Evolutionary conservation across 2,329 filamentous ascomycete species (phyloP).

Genomic region (Nannizziopsis arthrosporioides): DNA sequence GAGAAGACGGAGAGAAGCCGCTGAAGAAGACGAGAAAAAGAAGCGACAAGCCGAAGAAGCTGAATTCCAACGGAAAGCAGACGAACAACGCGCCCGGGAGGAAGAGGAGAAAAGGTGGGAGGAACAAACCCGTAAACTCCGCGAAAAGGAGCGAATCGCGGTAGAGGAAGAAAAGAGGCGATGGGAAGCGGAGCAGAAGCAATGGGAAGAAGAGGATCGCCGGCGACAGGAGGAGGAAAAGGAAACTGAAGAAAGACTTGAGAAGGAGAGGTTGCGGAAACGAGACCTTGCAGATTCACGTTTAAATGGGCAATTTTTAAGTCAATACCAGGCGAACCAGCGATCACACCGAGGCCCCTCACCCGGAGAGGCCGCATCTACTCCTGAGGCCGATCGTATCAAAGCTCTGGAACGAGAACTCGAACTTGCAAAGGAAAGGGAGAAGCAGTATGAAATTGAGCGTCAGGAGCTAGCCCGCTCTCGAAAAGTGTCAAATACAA

Average conservation of each 20-base stretch:
- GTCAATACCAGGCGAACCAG: slow-evolving; percentile 71
- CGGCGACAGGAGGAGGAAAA: slow-evolving; percentile 59
- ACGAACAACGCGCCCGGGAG: slow-evolving; percentile 35
- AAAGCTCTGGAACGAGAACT: slow-evolving; percentile 67
- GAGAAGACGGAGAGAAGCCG: slow-evolving; percentile 40
- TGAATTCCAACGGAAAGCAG: slow-evolving; percentile 41
- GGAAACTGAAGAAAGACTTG: slow-evolving; percentile 56
- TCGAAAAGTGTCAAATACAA: slow-evolving; percentile 12
- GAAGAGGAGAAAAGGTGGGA: slow-evolving; percentile 39
- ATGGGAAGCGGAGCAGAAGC: slow-evolving; percentile 46
- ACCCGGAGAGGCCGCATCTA: slow-evolving; percentile 31
- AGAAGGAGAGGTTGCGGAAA: slow-evolving; percentile 53
- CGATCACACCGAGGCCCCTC: slow-evolving; percentile 30
- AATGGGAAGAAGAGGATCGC: slow-evolving; percentile 68
- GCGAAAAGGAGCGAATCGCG: slow-evolving; percentile 42
- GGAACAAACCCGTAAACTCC: slow-evolving; percentile 34
- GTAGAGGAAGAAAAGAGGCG: slow-evolving; percentile 37
- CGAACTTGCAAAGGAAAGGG: slow-evolving; percentile 55
- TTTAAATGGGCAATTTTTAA: slow-evolving; percentile 71
- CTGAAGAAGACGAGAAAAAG: slow-evolving; percentile 45
- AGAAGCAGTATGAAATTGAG: slow-evolving; percentile 52
- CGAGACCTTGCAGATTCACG: slow-evolving; percentile 52
- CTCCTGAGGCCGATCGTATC: slow-evolving; percentile 55
- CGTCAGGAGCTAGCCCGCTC: slow-evolving; percentile 40
- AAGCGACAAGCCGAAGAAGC: slow-evolving; percentile 42